These are phyloP conservation scores for Albugo laibachii DNA, from an alignment of 352 stramenopile genomes.

Conservation along the genomic window DNA sequence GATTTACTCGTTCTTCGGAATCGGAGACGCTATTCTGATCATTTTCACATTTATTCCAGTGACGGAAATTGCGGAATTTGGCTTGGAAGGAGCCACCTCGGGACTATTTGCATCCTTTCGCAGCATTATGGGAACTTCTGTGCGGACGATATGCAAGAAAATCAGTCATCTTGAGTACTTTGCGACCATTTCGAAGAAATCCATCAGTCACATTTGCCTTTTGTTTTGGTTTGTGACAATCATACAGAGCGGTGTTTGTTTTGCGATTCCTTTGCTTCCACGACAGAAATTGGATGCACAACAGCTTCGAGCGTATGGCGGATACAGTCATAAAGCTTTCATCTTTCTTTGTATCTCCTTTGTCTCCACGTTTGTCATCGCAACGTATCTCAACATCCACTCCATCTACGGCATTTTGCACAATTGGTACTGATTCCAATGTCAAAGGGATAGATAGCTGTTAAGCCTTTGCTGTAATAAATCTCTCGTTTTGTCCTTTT, in stretches of 20 bases:
- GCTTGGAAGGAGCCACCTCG: slow-evolving; percentile 28
- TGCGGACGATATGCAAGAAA: slow-evolving; percentile 22
- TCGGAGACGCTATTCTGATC: slow-evolving; percentile 18
- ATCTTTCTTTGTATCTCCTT: slow-evolving; percentile 32
- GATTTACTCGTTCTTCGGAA: slow-evolving; percentile 15
- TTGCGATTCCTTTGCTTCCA: slow-evolving; percentile 20
- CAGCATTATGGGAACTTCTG: slow-evolving; percentile 24
- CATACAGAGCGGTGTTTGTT: neutral
- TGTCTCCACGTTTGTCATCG: slow-evolving; percentile 36
- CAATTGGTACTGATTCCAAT: neutral
- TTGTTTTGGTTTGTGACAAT: neutral
- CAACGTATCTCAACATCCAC: slow-evolving; percentile 21
- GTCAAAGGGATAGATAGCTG: too few species aligned
- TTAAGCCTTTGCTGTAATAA: too few species aligned
- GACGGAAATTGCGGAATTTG: slow-evolving; percentile 28
- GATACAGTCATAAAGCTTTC: slow-evolving; percentile 29
- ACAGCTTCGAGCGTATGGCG: slow-evolving; percentile 38
- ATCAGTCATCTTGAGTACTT: slow-evolving; percentile 13
- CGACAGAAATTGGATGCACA: slow-evolving; percentile 27
- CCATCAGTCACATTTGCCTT: too few species aligned
- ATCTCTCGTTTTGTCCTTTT: too few species aligned
- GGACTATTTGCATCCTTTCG: slow-evolving; percentile 31
- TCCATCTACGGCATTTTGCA: too few species aligned
- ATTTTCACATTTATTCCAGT: slow-evolving; percentile 17
- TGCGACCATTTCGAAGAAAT: too few species aligned